Conservation (phyloP, 441 rosid species). For the Gossypium schwendimanii region DNA sequence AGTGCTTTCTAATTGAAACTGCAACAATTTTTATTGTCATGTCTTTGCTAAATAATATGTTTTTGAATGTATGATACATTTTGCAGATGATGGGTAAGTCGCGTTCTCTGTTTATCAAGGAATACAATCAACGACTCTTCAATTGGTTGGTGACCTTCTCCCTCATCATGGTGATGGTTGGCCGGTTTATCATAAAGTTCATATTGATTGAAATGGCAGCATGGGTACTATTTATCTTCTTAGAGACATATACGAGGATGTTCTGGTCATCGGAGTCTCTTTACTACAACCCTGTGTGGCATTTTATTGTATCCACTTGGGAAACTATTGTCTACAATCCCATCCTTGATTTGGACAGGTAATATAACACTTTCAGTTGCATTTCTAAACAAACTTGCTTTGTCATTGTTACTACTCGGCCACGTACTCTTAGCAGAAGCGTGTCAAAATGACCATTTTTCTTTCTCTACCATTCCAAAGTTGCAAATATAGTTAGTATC, state of each 20-base stretch:
- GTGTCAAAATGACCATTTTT: neutral
- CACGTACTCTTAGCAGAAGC: neutral
- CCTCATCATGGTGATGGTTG: constrained; percentile 87
- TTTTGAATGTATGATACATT: constrained; percentile 1
- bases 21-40: neutral
- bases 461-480: neutral
- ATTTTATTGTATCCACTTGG: constrained; percentile 83
- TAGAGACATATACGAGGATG: constrained; percentile 93
- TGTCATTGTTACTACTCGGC: neutral
- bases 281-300: constrained; percentile 93
- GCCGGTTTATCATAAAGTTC: constrained; percentile 85
- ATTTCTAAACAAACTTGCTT: neutral
- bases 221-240: constrained; percentile 89
- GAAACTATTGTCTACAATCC: constrained; percentile 91
- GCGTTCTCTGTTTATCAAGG: constrained; percentile 75
- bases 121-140: constrained; percentile 88
- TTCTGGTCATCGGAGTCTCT: constrained; percentile 97
- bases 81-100: constrained; percentile 89
- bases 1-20: neutral
- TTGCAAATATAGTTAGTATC: neutral
- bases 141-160: constrained; percentile 96
- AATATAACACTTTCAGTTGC: constrained; percentile 1
- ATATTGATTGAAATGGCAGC: constrained; percentile 87
- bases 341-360: constrained; percentile 96
- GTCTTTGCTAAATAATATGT: neutral